Evolutionary conservation across 352 stramenopile genomes (phyloP).

Genomic region (Phytopythium kandeliae): DNA sequence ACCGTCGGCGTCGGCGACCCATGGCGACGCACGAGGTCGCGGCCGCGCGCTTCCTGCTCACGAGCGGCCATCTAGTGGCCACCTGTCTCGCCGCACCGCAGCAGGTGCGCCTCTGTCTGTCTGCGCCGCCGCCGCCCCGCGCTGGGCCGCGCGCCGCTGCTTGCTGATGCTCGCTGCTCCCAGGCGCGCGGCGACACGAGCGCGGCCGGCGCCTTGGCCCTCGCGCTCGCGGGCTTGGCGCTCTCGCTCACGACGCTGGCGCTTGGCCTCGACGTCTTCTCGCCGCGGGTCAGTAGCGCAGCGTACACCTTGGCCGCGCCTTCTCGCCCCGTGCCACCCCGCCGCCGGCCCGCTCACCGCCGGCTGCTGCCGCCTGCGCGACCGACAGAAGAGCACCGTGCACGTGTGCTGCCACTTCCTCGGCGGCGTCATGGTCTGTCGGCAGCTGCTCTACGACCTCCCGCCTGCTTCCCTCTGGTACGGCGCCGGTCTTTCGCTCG

Average conservation of each 20-base stretch:
- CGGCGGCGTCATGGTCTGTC: constrained; percentile 51
- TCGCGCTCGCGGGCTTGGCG: constrained; percentile 36
- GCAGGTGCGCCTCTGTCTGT: too few relatives aligned
- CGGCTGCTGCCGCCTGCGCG: too few relatives aligned
- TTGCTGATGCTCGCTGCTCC: too few relatives aligned
- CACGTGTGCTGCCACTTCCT: constrained; percentile 57
- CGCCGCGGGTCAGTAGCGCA: constrained; percentile 31
- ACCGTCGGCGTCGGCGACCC: neutral
- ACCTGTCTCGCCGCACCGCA: constrained; percentile 29
- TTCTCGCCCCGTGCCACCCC: too few relatives aligned
- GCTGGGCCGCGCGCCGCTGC: constrained; percentile 7
- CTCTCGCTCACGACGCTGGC: constrained; percentile 31
- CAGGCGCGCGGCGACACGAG: neutral
- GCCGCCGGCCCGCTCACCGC: too few relatives aligned
- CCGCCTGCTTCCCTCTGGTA: constrained; percentile 42
- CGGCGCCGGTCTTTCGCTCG: too few relatives aligned
- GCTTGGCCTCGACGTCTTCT: constrained; percentile 46
- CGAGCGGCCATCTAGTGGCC: constrained; percentile 47
- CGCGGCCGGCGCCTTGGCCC: constrained; percentile 14
- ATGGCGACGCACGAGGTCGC: constrained; percentile 17
- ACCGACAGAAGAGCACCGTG: constrained; percentile 44
- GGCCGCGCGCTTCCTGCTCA: constrained; percentile 49
- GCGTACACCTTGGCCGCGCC: neutral
- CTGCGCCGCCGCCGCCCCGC: too few relatives aligned
- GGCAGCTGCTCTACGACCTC: constrained; percentile 39